A percentile compares a stretch with the other conserved stretches of the same genome.
These are phyloP conservation scores for Polygonum aviculare DNA, from an alignment of 148 eudicot genomes.

Conservation along the genomic window DNA sequence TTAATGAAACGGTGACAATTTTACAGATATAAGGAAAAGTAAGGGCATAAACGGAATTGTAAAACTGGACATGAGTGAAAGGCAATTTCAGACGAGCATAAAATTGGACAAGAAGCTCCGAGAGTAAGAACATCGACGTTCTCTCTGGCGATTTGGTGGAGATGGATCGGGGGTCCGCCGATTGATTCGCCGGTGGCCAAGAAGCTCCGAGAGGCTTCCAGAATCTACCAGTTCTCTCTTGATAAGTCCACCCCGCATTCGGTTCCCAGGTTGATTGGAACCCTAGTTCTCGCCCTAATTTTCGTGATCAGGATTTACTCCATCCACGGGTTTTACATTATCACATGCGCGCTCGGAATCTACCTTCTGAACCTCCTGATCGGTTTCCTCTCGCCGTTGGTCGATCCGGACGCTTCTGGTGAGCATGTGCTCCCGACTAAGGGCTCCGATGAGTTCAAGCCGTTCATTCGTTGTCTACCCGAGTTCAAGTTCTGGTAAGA, in stretches of 20 bases:
- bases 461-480: conserved; percentile 83
- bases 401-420: conserved; percentile 73
- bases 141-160: too few relatives aligned
- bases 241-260: conserved; percentile 76
- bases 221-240: conserved; percentile 54
- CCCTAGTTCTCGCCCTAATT: conserved; percentile 33
- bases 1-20: too few relatives aligned
- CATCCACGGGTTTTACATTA: conserved; percentile 67
- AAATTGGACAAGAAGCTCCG: too few relatives aligned
- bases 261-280: conserved; percentile 65
- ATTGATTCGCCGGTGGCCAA: conserved; percentile 24
- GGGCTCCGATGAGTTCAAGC: conserved; percentile 90
- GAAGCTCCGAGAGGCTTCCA: conserved; percentile 36
- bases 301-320: conserved; percentile 51
- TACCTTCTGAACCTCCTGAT: conserved; percentile 67
- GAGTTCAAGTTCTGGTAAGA: conserved; percentile 83
- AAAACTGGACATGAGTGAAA: too few relatives aligned
- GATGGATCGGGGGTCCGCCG: conserved; percentile 16
- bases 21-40: too few relatives aligned
- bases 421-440: conserved; percentile 68
- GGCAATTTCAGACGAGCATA: too few relatives aligned
- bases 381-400: conserved; percentile 77
- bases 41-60: too few relatives aligned
- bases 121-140: too few relatives aligned
- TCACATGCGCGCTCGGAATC: conserved; percentile 74